Base-by-base conservation (phyloP, 139 green algal species). In the Chlorella sp. region DNA sequence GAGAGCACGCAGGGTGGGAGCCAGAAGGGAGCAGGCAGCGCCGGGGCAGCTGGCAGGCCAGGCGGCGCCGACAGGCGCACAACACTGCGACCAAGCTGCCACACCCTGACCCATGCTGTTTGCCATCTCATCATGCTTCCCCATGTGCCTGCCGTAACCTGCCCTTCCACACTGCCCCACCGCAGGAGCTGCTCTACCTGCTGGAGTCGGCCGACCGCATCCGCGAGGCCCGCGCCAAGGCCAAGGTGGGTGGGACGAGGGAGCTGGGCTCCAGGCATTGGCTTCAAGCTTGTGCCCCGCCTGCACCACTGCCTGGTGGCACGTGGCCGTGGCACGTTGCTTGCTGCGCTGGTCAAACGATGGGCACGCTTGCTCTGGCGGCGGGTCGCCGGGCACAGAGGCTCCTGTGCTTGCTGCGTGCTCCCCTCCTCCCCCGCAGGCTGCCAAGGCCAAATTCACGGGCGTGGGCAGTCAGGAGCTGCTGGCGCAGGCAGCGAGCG, bases 201-300 rank as follows among this genome's bases (percentile, higher is more conserved):
- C 62, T 14, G 11, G 53, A 75, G 69, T 51, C 66, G 53, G 65
- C 69, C 69, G 71, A 78, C 60, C n/a, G n/a, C n/a, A n/a, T n/a
- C n/a, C n/a, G n/a, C n/a, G n/a, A n/a, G n/a, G n/a, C n/a, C n/a
- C 60, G 72, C 14, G 72, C 72, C 23, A 78, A 78, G 72, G 72
- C 71, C 46, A 60, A 72, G 60, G 27, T 31, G 5, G 72, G 69
- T 67, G 50, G n/a, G 43, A 33, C 5, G 21, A 40, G 55, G 29
- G 66, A n/a, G n/a, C n/a, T n/a, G 50, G 23, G 67, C 21, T 74
- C 35, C n/a, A 15, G 65, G 3, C 11, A 40, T 25, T 6, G 1
- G 62, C 8, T 51, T 15, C 59, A 67, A 17, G 59, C 17, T 38
- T 19, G 61, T 23, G 4, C 33, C 21, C 38, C 5, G 7, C 33